Percentiles rank a stretch among this genome's conserved stretches.
Evolutionary conservation across 345 rosid genomes (phyloP).

Genomic region (Psidium guajava): DNA sequence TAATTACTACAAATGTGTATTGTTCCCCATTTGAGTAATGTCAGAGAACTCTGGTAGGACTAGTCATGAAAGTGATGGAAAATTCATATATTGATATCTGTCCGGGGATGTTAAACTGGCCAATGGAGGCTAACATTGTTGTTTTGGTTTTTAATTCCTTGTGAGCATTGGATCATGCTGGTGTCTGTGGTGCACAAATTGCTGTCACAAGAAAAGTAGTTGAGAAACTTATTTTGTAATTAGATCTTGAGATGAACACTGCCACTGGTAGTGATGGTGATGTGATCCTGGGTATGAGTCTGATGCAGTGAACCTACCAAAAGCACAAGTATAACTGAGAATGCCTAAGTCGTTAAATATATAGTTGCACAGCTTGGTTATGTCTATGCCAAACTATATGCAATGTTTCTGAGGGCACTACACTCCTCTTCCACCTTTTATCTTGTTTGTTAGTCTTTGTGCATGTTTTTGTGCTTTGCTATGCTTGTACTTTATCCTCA

Average conservation of each 20-base stretch:
- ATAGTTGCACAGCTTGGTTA: background rate
- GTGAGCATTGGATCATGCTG: background rate
- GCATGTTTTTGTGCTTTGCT: background rate
- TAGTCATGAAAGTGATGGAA: background rate
- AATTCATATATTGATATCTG: background rate
- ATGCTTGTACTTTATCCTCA: background rate
- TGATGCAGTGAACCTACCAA: background rate
- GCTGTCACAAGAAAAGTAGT: background rate
- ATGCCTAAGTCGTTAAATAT: background rate
- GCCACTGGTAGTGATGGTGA: background rate
- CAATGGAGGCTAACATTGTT: background rate
- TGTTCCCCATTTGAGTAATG: background rate
- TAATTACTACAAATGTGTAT: background rate
- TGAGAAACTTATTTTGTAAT: background rate
- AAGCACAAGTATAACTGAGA: background rate
- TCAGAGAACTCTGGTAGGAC: background rate
- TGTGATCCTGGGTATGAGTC: background rate
- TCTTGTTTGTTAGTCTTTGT: background rate
- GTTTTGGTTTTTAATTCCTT: background rate
- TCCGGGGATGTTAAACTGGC: background rate
- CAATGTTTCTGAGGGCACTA: background rate
- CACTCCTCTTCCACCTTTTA: background rate
- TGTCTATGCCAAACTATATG: background rate
- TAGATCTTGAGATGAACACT: background rate
- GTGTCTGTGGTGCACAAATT: background rate